phyloP scores from a whole-genome alignment of 441 rosid species.

The Brassica balearica region DNA sequence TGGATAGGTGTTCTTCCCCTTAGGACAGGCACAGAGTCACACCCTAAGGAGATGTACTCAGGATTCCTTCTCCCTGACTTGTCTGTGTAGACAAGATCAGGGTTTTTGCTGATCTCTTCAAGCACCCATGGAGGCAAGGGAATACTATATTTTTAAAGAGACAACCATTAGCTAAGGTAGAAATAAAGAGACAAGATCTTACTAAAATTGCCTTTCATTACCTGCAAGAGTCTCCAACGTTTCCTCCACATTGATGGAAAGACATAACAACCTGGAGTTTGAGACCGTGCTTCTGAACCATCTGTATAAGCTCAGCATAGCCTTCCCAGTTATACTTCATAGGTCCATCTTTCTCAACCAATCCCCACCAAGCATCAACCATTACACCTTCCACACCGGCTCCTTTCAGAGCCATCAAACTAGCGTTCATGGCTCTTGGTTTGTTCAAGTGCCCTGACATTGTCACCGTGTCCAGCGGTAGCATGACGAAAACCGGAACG shows the following conservation, averaged over 20 bases:
- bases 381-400: constrained; percentile 96
- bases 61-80: constrained; percentile 88
- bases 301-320: constrained; percentile 79
- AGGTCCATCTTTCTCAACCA: constrained; percentile 97
- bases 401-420: constrained; percentile 91
- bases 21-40: constrained; percentile 79
- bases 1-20: constrained; percentile 95
- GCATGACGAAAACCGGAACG: constrained; percentile 92
- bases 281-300: constrained; percentile 84
- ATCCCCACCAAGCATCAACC: constrained; percentile 99
- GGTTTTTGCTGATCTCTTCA: constrained; percentile 87
- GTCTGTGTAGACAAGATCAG: constrained; percentile 90
- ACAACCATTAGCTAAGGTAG: constrained; percentile 28
- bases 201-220: constrained; percentile 29
- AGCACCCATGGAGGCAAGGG: constrained; percentile 97
- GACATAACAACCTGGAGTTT: constrained; percentile 96
- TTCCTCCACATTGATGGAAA: constrained; percentile 98
- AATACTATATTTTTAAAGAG: constrained; percentile 55
- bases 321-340: constrained; percentile 93
- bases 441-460: constrained; percentile 74
- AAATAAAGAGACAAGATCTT: no score
- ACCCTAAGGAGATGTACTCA: constrained; percentile 88
- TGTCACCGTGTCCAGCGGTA: constrained; percentile 84
- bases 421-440: constrained; percentile 91
- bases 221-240: constrained; percentile 99